phyloP scores from a whole-genome alignment of 169 alveolate genomes.

The Plasmodium chabaudi region DNA sequence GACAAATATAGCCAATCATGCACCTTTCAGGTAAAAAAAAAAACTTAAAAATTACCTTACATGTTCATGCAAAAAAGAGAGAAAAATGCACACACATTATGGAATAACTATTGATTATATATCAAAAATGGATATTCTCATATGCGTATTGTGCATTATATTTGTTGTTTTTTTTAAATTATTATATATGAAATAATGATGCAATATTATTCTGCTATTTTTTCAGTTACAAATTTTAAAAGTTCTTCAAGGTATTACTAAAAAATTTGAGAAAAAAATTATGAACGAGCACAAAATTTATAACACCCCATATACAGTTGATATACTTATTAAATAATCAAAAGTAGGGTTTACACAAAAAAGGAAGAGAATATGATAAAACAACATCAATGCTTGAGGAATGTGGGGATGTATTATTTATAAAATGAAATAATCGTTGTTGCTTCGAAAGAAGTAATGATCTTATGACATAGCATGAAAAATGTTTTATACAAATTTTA shows the following conservation, averaged over 20 bases:
- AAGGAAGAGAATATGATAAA: background rate
- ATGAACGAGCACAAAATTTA: conserved; percentile 37
- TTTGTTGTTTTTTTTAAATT: background rate
- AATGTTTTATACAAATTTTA: too few species aligned
- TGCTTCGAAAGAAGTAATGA: too few species aligned
- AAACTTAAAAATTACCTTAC: background rate
- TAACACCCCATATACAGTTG: conserved; percentile 59
- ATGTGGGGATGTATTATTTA: too few species aligned
- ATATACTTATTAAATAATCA: conserved; percentile 32
- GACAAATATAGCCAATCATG: conserved; percentile 32
- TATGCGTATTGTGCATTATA: background rate
- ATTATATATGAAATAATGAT: too few species aligned
- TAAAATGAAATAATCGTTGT: too few species aligned
- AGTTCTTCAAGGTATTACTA: conserved; percentile 34
- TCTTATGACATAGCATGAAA: too few species aligned
- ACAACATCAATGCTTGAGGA: background rate
- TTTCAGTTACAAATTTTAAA: conserved; percentile 50
- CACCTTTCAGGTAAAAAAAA: conserved; percentile 39
- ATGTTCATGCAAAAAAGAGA: background rate
- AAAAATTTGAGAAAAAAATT: conserved; percentile 10
- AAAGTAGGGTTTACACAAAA: background rate
- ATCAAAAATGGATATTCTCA: background rate
- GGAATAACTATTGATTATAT: background rate
- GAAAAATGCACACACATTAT: too few species aligned
- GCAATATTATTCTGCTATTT: background rate